phyloP scores from a whole-genome alignment of 2,329 filamentous ascomycete genomes.

The Leptographium lundbergii region DNA sequence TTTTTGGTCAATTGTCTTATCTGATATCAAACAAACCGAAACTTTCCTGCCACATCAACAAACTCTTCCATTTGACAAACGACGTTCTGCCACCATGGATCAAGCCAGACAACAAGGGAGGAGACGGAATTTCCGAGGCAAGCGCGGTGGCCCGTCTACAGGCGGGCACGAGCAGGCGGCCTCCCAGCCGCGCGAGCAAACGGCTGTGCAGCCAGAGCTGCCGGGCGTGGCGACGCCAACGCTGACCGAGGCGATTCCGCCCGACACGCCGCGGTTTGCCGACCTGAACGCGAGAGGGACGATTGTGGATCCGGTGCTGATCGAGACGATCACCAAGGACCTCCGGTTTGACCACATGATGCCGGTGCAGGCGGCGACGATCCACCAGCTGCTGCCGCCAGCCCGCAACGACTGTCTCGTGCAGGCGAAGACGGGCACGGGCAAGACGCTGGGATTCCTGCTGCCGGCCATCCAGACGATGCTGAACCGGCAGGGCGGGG shows the following conservation, averaged over 20 bases:
- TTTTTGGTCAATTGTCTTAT: slow-evolving; percentile 1
- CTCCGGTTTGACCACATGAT: slow-evolving; percentile 40
- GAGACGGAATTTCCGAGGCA: neutral
- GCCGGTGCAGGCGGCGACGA: slow-evolving; percentile 40
- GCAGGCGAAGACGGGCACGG: slow-evolving; percentile 78
- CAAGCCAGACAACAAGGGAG: neutral
- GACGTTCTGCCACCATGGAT: neutral
- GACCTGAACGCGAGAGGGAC: slow-evolving; percentile 26
- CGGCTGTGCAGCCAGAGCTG: neutral
- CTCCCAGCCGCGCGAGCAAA: neutral
- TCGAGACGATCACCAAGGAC: slow-evolving; percentile 35
- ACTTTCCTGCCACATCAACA: neutral
- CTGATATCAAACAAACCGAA: neutral
- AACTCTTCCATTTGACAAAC: neutral
- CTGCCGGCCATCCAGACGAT: slow-evolving; percentile 73
- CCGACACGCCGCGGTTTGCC: slow-evolving; percentile 32
- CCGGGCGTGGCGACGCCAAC: slow-evolving; percentile 18
- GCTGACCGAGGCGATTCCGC: slow-evolving; percentile 25
- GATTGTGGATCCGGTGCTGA: slow-evolving; percentile 31
- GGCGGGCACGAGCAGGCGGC: neutral
- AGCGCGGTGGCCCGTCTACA: neutral
- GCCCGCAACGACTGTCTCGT: slow-evolving; percentile 46
- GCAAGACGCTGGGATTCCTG: slow-evolving; percentile 76
- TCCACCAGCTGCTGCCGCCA: slow-evolving; percentile 33
- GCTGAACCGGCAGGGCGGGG: slow-evolving; percentile 26